Evolutionary conservation across 257 asterid species (phyloP).

Genomic region (Echium plantagineum): DNA sequence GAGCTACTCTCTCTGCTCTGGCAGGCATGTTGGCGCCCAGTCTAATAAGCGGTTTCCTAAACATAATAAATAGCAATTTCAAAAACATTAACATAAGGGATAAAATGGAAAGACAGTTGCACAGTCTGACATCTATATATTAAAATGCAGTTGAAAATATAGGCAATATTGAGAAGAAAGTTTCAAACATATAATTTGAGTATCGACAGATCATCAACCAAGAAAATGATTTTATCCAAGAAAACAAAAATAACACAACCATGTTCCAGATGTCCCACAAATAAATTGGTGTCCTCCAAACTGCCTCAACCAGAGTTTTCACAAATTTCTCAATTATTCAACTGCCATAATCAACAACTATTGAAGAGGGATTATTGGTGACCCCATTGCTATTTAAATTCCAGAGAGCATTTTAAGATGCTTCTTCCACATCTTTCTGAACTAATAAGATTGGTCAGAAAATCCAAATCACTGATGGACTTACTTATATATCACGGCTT

Average conservation of each 20-base stretch:
- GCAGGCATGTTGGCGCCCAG: slow-evolving; percentile 99
- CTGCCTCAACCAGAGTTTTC: slow-evolving; percentile 18
- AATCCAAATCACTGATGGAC: too few relatives aligned
- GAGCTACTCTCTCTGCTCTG: slow-evolving; percentile 61
- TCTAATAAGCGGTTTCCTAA: slow-evolving; percentile 73
- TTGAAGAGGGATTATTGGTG: slow-evolving; percentile 20
- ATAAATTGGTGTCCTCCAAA: slow-evolving; percentile 16
- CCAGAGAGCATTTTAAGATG: neutral
- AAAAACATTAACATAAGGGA: neutral
- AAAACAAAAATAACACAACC: slow-evolving; percentile 10
- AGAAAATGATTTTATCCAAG: slow-evolving; percentile 5
- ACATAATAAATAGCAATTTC: neutral
- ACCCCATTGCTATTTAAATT: slow-evolving; percentile 17
- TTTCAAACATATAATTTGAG: neutral
- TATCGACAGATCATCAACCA: neutral
- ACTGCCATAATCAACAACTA: slow-evolving; percentile 26
- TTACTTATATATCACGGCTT: too few relatives aligned
- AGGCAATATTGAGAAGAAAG: neutral
- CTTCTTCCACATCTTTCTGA: neutral
- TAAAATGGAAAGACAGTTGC: neutral
- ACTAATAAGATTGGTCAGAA: neutral
- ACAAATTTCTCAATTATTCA: slow-evolving; percentile 18
- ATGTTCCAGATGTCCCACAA: slow-evolving; percentile 29
- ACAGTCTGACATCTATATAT: too few relatives aligned
- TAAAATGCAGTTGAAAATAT: too few relatives aligned